Evolutionary conservation across 2,329 filamentous ascomycete species (phyloP), one percentile per base, ranked within the genome.

Genomic region (Bipolaris sorokiniana): DNA sequence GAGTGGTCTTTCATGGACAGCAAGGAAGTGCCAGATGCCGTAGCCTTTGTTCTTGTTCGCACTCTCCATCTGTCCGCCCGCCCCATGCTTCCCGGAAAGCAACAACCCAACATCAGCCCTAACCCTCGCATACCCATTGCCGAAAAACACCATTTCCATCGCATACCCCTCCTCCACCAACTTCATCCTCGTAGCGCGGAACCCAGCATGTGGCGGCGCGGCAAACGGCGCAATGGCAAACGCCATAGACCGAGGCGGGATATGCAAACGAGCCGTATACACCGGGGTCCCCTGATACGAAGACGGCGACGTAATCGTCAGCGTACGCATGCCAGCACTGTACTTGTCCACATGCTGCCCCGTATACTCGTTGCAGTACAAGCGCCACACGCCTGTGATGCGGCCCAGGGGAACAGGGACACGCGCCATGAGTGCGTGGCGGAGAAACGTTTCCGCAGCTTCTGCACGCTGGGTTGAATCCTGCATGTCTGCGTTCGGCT

Each of bases 61-160:
- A 11, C 28, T 31, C 28, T 31, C 10, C 10, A 31, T 7, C 28
- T 31, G 28, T 3, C 10, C 28, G 4, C 10, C 28, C 28, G 28
- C 28, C 1, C 28, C 28, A 11, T 13, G 10, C 63, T 64, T 73
- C 0, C 73, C 73, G 10, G 55, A 58, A 4, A 74, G 56, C 57
- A 75, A 41, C 56, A 72, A 44, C 7, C 61, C 61, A 50, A 75
- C 15, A 57, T 74, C 71, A 3, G 69, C 47, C 13, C 69, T 48
- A 2, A 75, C 22, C 47, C 60, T 54, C 58, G 71, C 23, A 38
- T 70, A 73, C 10, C 73, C 72, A 33, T 71, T 70, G 0, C 73
- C 73, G 36, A 74, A 23, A 42, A 73, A 74, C 6, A 69, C 40
- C 5, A 73, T 28, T 0, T 73, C 64, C 50, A 75, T 56, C 3